Evolutionary conservation across 1,284 basidiomycete species (phyloP).

Genomic region (Apiotrichum brassicae): DNA sequence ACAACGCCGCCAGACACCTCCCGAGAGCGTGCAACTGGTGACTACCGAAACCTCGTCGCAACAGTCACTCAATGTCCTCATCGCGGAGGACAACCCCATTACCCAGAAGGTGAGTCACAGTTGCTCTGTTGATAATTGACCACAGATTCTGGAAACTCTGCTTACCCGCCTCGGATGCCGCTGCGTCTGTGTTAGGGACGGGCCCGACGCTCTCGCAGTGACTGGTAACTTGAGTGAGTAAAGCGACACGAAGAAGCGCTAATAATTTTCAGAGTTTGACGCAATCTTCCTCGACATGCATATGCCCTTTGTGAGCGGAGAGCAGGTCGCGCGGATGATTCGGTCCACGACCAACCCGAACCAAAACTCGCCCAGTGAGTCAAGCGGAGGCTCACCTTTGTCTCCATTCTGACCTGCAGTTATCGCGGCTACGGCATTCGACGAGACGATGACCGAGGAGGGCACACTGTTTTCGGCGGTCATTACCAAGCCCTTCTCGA

Average conservation of each 20-base stretch:
- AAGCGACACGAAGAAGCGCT: not conserved
- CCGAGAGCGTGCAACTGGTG: conserved; percentile 4
- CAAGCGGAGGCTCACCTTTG: too few relatives aligned
- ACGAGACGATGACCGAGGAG: conserved; percentile 64
- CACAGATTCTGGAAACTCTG: conserved; percentile 77
- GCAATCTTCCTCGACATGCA: conserved; percentile 50
- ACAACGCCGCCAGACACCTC: conserved; percentile 9
- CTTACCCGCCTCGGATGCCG: conserved; percentile 87
- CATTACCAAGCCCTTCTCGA: conserved; percentile 79
- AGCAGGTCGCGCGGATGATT: conserved; percentile 48
- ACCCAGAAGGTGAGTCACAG: conserved; percentile 59
- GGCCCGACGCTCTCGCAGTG: conserved; percentile 91
- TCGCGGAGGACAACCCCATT: conserved; percentile 97
- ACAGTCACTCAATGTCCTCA: conserved; percentile 65
- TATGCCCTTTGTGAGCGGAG: conserved; percentile 44
- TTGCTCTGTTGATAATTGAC: not conserved
- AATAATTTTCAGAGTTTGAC: conserved; percentile 48
- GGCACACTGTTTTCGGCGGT: conserved; percentile 78
- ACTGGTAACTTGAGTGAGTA: conserved; percentile 90
- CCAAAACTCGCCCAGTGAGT: conserved; percentile 45
- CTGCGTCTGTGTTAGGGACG: conserved; percentile 88
- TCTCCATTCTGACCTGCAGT: conserved; percentile 23
- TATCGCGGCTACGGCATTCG: conserved; percentile 54
- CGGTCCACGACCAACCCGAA: conserved; percentile 47
- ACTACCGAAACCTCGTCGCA: not conserved